A percentile compares a stretch with the other conserved stretches of the same genome.
phyloP scores from a whole-genome alignment of 202 grass and related monocot genomes.

The Carex arenaria region DNA sequence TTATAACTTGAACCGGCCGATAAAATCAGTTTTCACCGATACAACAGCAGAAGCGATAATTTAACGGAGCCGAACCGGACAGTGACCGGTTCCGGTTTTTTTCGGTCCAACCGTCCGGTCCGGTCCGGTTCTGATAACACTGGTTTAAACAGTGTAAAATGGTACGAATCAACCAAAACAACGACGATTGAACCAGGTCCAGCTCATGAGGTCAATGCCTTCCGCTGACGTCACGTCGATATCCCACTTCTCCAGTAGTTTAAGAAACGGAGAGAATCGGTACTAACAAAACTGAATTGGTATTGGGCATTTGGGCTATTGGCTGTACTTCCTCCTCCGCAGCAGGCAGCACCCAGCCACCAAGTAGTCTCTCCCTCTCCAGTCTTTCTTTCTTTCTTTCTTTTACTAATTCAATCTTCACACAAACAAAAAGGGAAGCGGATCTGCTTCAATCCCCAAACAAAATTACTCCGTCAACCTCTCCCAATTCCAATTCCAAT shows the following conservation, averaged over 20 bases:
- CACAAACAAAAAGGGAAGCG: not conserved
- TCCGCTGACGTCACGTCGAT: not conserved
- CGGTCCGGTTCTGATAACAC: too few relatives aligned
- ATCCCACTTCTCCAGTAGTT: not conserved
- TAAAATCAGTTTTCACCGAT: too few relatives aligned
- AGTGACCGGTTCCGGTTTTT: too few relatives aligned
- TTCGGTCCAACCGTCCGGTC: too few relatives aligned
- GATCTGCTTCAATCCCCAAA: constrained; percentile 19
- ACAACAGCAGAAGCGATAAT: too few relatives aligned
- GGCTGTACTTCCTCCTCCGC: not conserved
- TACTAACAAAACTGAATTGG: not conserved
- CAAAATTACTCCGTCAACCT: not conserved
- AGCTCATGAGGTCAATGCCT: not conserved
- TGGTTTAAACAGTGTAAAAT: not conserved
- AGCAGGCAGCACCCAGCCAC: not conserved
- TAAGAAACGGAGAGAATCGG: not conserved
- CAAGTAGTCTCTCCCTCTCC: not conserved
- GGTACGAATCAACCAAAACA: not conserved
- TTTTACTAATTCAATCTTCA: not conserved
- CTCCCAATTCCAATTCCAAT: not conserved
- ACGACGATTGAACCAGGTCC: not conserved
- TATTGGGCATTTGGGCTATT: too few relatives aligned
- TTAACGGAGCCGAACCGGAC: too few relatives aligned
- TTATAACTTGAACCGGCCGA: too few relatives aligned
- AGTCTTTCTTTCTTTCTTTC: not conserved